Base-by-base conservation (phyloP, 2,329 filamentous ascomycete species). In the Ampelomyces quisqualis region DNA sequence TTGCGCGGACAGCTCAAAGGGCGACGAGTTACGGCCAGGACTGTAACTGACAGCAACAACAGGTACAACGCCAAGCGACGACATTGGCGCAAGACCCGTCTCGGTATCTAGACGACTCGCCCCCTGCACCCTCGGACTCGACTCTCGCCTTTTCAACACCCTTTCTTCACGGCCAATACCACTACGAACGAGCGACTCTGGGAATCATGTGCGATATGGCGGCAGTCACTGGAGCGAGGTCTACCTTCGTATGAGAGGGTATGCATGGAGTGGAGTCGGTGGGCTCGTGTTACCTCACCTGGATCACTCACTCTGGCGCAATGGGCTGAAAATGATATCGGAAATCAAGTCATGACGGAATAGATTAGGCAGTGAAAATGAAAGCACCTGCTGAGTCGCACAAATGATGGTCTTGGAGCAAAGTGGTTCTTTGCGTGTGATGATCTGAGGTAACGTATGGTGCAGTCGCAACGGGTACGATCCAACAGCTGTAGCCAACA, bases 31-130 rank as follows among this genome's bases (percentile, higher is more conserved):
- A 55, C 32, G 23, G 23, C 38, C 20, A 24, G 24, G 30, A 9
- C 28, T 19, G 40, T 19, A 26, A 44, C 49, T 54, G 31, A 55
- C 53, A 43, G 34, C 41, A 26, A 21, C 30, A 20, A 65, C 73
- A 98, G 93, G 80, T 98, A 98, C 86, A 98, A 98, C 82, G 90
- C 93, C 70, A 98, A 98, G 88, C 82, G 93, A 77, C 88, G 93
- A 79, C 93, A 98, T 77, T 98, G 93, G 93, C 89, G 93, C 81
- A 98, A 98, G 91, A 97, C 93, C 73, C 87, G 90, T 74, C 89
- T 98, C 78, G 90, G 90, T 73, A 94, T 98, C 81, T 98, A 93
- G 81, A 82, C 76, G 73, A 75, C 72, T 79, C 74, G 68, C 72
- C 69, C 64, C 65, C 57, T n/a, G 55, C 64, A 52, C 50, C 42